Percentiles rank a stretch among this genome's conserved stretches.
Conservation (phyloP, 169 alveolate species). For the Plasmodium cynomolgi region DNA sequence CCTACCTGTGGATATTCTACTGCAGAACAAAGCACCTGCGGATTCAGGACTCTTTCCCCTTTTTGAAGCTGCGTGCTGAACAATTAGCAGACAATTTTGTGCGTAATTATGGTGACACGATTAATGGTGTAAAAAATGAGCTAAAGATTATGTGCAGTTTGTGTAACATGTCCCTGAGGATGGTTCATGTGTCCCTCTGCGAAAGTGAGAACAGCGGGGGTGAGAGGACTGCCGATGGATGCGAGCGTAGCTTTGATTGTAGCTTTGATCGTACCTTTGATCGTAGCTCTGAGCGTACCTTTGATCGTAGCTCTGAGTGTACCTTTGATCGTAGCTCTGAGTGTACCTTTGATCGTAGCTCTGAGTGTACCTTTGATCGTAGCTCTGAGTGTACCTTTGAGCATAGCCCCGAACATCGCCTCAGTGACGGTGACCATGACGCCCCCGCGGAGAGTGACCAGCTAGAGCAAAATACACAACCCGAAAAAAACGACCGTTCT, state of each 20-base stretch:
- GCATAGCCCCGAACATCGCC: not conserved
- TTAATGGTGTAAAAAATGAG: conserved; percentile 6
- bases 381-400: not conserved
- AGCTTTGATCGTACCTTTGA: no score
- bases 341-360: not conserved
- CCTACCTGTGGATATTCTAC: conserved; percentile 1
- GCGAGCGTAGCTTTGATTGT: not conserved
- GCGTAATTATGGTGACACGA: conserved; percentile 1
- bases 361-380: no score
- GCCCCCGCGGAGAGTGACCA: not conserved
- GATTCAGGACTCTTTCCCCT: not conserved
- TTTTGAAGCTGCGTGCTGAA: not conserved
- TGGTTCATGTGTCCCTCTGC: conserved; percentile 9
- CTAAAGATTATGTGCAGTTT: not conserved
- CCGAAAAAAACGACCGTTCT: not conserved
- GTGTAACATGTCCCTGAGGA: not conserved
- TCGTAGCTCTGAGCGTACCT: not conserved
- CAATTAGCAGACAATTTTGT: not conserved
- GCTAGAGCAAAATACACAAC: not conserved
- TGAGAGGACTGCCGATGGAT: not conserved
- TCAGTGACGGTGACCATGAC: not conserved
- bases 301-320: not conserved
- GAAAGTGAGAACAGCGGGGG: not conserved
- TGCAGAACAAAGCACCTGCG: conserved; percentile 11
- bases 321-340: not conserved